These are phyloP conservation scores for Metarhizium album DNA, from an alignment of 2,329 filamentous ascomycete species.

Conservation along the genomic window DNA sequence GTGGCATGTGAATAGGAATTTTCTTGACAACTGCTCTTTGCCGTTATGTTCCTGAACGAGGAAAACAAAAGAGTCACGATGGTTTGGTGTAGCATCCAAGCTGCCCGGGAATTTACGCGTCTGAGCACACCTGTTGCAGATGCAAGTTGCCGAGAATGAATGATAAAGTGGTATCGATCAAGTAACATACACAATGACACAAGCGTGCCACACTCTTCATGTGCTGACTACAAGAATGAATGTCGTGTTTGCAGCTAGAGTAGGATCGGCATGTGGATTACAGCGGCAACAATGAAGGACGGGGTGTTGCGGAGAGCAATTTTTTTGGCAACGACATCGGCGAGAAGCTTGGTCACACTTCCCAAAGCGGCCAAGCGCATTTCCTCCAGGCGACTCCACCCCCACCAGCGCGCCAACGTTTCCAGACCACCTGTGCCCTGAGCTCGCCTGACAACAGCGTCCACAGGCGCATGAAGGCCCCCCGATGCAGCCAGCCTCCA, in stretches of 20 bases:
- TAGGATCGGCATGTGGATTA: neutral
- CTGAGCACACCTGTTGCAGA: neutral
- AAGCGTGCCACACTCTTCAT: neutral
- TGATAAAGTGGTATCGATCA: neutral
- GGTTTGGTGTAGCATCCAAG: neutral
- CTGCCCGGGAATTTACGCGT: neutral
- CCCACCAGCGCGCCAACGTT: neutral
- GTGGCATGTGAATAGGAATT: neutral
- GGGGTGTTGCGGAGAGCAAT: neutral
- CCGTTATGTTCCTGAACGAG: neutral
- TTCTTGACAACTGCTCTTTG: neutral
- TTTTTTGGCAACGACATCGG: constrained; percentile 3
- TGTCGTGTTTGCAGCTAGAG: neutral
- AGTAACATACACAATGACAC: neutral
- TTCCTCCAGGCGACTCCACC: too few species aligned
- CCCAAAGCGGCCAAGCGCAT: constrained; percentile 2
- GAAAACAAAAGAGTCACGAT: neutral
- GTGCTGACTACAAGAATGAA: neutral
- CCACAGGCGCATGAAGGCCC: neutral
- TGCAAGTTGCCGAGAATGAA: neutral
- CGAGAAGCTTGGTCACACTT: neutral
- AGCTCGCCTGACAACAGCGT: neutral
- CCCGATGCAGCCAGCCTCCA: neutral
- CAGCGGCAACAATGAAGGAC: neutral
- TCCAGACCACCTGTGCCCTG: neutral